These are phyloP conservation scores for Aspergillus egyptiacus DNA, from an alignment of 495 filamentous ascomycete species.

Conservation along the genomic window DNA sequence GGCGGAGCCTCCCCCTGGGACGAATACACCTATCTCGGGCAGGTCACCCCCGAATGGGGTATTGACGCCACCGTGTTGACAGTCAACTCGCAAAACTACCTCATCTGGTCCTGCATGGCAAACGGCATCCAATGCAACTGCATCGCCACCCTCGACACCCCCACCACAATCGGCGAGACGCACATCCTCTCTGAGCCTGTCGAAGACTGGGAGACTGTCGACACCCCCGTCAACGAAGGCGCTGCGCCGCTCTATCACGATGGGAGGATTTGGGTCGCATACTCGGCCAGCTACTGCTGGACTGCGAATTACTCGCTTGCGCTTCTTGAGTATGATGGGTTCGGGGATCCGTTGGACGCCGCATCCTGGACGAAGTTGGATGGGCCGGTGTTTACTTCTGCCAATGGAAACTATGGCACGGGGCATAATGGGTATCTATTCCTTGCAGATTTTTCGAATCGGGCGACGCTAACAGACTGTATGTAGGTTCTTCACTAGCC, in stretches of 20 bases:
- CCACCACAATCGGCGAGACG: constrained; percentile 6
- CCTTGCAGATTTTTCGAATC: no score
- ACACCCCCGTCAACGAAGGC: constrained; percentile 6
- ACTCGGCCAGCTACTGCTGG: constrained; percentile 11
- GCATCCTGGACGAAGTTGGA: constrained; percentile 6
- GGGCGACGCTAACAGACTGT: background rate
- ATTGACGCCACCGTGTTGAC: constrained; percentile 8
- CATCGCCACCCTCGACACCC: constrained; percentile 9
- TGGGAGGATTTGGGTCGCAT: constrained; percentile 6
- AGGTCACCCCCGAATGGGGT: constrained; percentile 10
- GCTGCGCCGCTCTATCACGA: constrained; percentile 11
- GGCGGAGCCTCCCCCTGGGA: constrained; percentile 10
- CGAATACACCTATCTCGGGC: constrained; percentile 9
- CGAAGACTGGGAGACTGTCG: constrained; percentile 11
- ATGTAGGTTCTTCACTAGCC: constrained; percentile 12
- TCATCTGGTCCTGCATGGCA: constrained; percentile 11
- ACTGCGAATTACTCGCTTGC: constrained; percentile 5
- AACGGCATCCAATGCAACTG: constrained; percentile 7
- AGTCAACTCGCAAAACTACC: constrained; percentile 3
- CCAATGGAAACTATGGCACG: constrained; percentile 9
- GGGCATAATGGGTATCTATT: constrained; percentile 6
- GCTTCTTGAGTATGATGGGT: constrained; percentile 3
- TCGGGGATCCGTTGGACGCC: constrained; percentile 1
- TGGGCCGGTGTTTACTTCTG: constrained; percentile 7
- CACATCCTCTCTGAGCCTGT: constrained; percentile 6